Conservation (phyloP, 495 filamentous ascomycete species). For the Penicillium desertorum region DNA sequence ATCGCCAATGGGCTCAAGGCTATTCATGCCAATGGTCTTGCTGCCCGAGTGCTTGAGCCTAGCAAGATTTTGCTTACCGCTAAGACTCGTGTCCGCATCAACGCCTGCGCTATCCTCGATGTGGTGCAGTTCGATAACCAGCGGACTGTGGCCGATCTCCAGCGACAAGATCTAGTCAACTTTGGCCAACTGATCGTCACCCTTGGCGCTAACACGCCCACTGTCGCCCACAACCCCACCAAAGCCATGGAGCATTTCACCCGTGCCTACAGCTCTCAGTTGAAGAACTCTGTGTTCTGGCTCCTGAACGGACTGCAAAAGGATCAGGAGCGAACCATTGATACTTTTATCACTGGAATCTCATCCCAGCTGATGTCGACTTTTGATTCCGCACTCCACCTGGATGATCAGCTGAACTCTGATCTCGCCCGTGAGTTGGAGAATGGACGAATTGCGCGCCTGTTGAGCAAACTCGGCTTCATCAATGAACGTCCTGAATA, state of each 20-base stretch:
- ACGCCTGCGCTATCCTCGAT: conserved; percentile 82
- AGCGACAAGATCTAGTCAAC: conserved; percentile 82
- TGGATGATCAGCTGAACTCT: conserved; percentile 68
- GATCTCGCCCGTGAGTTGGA: conserved; percentile 80
- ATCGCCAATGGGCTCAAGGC: conserved; percentile 84
- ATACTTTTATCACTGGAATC: conserved; percentile 74
- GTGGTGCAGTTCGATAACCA: conserved; percentile 75
- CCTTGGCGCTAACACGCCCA: conserved; percentile 65
- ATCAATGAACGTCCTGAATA: conserved; percentile 89
- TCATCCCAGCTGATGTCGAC: conserved; percentile 66
- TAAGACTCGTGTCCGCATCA: conserved; percentile 77
- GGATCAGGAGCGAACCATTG: conserved; percentile 63
- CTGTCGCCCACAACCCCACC: conserved; percentile 54
- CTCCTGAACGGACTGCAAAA: conserved; percentile 59
- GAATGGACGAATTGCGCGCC: conserved; percentile 81
- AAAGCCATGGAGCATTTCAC: conserved; percentile 69
- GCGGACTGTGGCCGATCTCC: conserved; percentile 67
- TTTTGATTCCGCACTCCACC: conserved; percentile 72
- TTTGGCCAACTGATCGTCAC: conserved; percentile 82
- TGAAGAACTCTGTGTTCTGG: conserved; percentile 76
- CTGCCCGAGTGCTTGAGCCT: conserved; percentile 77
- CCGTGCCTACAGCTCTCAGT: conserved; percentile 66
- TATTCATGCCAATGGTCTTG: conserved; percentile 78
- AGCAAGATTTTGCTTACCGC: conserved; percentile 78
- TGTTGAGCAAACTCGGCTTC: conserved; percentile 78